Evolutionary conservation across 1,139 yeast species (phyloP).

Genomic region (Zygoascus hellenicus): DNA sequence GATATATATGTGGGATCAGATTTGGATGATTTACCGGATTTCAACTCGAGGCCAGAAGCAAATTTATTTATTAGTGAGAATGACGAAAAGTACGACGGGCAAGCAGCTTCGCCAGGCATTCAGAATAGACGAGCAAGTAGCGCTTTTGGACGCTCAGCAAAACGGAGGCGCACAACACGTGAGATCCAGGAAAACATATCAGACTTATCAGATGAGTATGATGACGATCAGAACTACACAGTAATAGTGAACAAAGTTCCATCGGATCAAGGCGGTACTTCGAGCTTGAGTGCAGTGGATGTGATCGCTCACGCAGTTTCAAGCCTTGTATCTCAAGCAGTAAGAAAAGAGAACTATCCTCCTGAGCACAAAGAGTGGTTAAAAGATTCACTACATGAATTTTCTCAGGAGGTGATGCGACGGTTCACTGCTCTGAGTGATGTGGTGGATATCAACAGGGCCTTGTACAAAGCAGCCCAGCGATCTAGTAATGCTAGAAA

Average conservation of each 20-base stretch:
- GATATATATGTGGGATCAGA: too few relatives aligned
- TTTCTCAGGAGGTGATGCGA: slow-evolving; percentile 16
- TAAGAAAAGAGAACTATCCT: slow-evolving; percentile 7
- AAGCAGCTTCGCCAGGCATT: too few relatives aligned
- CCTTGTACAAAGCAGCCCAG: slow-evolving; percentile 18
- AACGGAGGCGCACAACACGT: too few relatives aligned
- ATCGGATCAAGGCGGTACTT: slow-evolving; percentile 19
- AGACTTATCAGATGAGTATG: too few relatives aligned
- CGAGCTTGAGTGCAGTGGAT: slow-evolving; percentile 24
- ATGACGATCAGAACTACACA: too few relatives aligned
- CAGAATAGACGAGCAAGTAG: too few relatives aligned
- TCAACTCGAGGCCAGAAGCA: too few relatives aligned
- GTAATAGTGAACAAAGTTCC: slow-evolving; percentile 16
- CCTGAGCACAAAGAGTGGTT: slow-evolving; percentile 9
- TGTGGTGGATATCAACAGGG: slow-evolving; percentile 20
- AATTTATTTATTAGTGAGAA: too few relatives aligned
- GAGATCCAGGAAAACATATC: too few relatives aligned
- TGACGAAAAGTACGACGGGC: too few relatives aligned
- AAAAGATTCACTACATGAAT: slow-evolving; percentile 10
- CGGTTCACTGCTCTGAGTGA: slow-evolving; percentile 20
- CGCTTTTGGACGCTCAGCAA: too few relatives aligned
- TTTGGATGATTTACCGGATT: too few relatives aligned
- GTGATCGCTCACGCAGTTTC: slow-evolving; percentile 21
- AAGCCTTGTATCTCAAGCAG: slow-evolving; percentile 16
- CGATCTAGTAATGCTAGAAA: slow-evolving; percentile 20